phyloP scores from a whole-genome alignment of 805 yeast genomes.

The Kodamaea fukazawae region DNA sequence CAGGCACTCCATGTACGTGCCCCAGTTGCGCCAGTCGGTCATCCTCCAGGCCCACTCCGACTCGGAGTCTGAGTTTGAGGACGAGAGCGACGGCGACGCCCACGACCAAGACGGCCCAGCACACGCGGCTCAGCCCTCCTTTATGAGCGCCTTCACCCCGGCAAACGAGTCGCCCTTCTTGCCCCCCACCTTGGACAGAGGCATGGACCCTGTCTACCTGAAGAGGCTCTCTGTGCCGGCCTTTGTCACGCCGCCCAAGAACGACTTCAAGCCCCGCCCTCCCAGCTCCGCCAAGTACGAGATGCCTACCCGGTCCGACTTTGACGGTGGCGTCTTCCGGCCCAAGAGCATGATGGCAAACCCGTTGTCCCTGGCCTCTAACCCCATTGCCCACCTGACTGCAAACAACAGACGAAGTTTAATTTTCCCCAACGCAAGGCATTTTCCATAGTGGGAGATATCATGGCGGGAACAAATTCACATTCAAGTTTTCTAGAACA shows the following conservation, averaged over 20 bases:
- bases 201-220: constrained; percentile 8
- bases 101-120: too few relatives aligned
- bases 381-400: constrained; percentile 3
- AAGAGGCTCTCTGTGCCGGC: constrained; percentile 5
- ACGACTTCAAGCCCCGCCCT: background rate
- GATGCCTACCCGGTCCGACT: constrained; percentile 2
- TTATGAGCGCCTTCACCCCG: constrained; percentile 9
- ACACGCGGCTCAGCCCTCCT: constrained; percentile 1
- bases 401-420: background rate
- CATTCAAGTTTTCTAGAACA: too few relatives aligned
- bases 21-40: too few relatives aligned
- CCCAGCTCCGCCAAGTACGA: too few relatives aligned
- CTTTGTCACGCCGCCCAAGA: background rate
- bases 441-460: too few relatives aligned
- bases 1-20: constrained; percentile 6
- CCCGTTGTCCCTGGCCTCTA: background rate
- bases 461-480: too few relatives aligned
- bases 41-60: constrained; percentile 5
- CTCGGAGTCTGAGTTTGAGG: constrained; percentile 14
- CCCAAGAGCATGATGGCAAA: constrained; percentile 1
- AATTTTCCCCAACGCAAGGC: too few relatives aligned
- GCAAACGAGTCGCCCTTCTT: constrained; percentile 7
- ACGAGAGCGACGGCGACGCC: constrained; percentile 9
- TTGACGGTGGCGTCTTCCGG: constrained; percentile 1
- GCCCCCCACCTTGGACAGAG: constrained; percentile 6